Conservation (phyloP, 495 filamentous ascomycete genomes). For the Neurospora africana region DNA sequence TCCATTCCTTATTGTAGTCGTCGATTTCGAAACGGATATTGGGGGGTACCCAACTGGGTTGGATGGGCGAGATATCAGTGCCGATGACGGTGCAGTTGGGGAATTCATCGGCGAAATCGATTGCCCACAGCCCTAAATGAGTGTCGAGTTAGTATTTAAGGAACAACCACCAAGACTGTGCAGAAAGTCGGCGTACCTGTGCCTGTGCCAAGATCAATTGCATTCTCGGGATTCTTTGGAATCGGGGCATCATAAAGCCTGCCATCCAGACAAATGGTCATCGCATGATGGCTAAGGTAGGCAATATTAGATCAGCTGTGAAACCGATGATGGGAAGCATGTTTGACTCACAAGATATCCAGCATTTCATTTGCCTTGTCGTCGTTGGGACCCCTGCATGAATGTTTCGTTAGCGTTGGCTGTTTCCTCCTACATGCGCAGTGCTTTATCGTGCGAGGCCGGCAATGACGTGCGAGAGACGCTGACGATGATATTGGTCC, state of each 20-base stretch:
- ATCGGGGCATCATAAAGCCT: conserved; percentile 48
- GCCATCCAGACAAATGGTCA: conserved; percentile 37
- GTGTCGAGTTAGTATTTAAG: background rate
- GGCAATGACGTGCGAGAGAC: too few relatives aligned
- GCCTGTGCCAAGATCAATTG: conserved; percentile 52
- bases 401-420: background rate
- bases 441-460: too few relatives aligned
- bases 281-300: background rate
- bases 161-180: background rate
- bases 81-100: conserved; percentile 29
- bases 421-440: background rate
- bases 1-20: conserved; percentile 45
- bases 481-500: too few relatives aligned
- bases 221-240: conserved; percentile 28
- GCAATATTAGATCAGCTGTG: background rate
- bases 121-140: background rate
- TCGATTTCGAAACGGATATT: conserved; percentile 50
- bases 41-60: conserved; percentile 44
- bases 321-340: background rate
- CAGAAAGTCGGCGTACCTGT: background rate
- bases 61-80: conserved; percentile 52
- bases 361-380: conserved; percentile 27
- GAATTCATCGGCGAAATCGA: conserved; percentile 4
- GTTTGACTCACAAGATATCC: conserved; percentile 27
- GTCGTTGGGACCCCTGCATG: conserved; percentile 28